Conservation (phyloP, 2,329 filamentous ascomycete species). For the Aspergillus sp. region DNA sequence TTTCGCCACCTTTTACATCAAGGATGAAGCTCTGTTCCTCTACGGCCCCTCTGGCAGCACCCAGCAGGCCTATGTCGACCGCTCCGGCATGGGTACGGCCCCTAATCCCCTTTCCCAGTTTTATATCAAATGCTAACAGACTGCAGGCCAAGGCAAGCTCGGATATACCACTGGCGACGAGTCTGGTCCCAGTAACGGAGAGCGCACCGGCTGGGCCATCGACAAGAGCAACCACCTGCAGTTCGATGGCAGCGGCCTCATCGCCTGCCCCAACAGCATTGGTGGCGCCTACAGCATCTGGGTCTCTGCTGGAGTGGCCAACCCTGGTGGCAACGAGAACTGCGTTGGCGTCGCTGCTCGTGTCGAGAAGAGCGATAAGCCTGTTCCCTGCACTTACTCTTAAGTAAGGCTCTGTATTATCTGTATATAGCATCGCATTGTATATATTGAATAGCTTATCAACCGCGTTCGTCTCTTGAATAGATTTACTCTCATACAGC, state of each 20-base stretch:
- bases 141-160: slow-evolving; percentile 52
- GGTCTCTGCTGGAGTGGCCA: slow-evolving; percentile 26
- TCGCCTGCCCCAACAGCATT: slow-evolving; percentile 54
- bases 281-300: slow-evolving; percentile 45
- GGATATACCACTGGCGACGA: slow-evolving; percentile 53
- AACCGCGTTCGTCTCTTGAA: too few species aligned
- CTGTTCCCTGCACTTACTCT: slow-evolving; percentile 22
- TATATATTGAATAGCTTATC: neutral
- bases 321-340: slow-evolving; percentile 31
- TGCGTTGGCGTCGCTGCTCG: slow-evolving; percentile 35
- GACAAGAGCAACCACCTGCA: slow-evolving; percentile 47
- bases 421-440: neutral
- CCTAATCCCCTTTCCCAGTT: neutral
- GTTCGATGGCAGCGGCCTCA: slow-evolving; percentile 47
- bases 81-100: slow-evolving; percentile 57
- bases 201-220: slow-evolving; percentile 51
- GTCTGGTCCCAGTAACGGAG: slow-evolving; percentile 40
- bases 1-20: slow-evolving; percentile 53
- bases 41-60: slow-evolving; percentile 44
- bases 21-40: slow-evolving; percentile 50
- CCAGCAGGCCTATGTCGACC: slow-evolving; percentile 56
- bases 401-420: neutral
- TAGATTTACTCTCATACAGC: too few species aligned
- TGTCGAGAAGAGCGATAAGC: slow-evolving; percentile 21
- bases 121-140: slow-evolving; percentile 7